phyloP scores from a whole-genome alignment of 2,329 filamentous ascomycete genomes.

The Ceratocystis cubensis region DNA sequence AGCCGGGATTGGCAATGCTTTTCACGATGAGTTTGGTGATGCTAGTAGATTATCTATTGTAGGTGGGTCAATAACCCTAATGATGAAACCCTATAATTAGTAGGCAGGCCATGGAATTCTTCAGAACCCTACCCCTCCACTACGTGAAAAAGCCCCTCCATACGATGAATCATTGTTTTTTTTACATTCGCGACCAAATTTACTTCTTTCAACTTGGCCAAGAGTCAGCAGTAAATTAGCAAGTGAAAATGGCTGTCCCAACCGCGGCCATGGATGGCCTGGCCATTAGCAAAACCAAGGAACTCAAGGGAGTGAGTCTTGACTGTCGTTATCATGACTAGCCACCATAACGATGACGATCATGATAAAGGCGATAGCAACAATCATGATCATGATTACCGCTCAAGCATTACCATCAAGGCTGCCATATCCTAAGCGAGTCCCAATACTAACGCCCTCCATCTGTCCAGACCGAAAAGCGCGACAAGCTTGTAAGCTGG shows the following conservation, averaged over 20 bases:
- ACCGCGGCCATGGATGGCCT: conserved; percentile 39
- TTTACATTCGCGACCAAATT: neutral
- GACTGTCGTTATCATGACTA: neutral
- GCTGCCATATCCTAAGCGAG: conserved; percentile 11
- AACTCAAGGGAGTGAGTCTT: conserved; percentile 43
- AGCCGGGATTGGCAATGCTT: neutral
- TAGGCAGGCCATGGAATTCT: neutral
- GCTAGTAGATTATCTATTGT: neutral
- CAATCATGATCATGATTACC: neutral
- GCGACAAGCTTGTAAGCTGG: conserved; percentile 65
- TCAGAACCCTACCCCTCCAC: conserved; percentile 12
- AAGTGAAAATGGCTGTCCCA: conserved; percentile 20
- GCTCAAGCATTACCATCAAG: neutral
- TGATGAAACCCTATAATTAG: neutral
- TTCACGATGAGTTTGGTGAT: neutral
- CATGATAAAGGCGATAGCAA: neutral
- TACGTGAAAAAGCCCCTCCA: conserved; percentile 13
- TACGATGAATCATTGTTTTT: conserved; percentile 2
- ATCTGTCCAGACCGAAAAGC: conserved; percentile 59
- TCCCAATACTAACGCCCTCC: neutral
- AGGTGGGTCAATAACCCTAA: neutral
- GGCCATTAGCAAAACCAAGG: conserved; percentile 46
- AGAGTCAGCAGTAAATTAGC: neutral
- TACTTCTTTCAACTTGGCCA: neutral
- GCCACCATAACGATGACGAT: neutral